Base-by-base conservation (phyloP, 2,329 filamentous ascomycete genomes). In the Hirsutella thompsonii region DNA sequence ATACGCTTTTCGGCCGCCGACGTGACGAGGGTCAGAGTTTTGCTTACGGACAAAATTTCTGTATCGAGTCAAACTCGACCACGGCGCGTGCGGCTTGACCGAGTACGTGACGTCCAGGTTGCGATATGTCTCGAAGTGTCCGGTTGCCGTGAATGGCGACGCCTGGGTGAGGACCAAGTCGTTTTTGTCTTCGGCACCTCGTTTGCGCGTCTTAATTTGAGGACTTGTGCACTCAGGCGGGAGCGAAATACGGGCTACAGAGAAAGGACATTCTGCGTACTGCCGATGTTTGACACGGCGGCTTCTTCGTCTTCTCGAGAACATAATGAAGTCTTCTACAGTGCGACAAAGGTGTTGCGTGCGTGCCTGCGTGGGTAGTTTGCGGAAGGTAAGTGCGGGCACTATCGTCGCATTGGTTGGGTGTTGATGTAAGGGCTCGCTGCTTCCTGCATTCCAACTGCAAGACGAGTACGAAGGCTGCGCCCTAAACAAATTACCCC, bases 41-140 rank as follows among this genome's bases (percentile, higher is more conserved):
- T 16, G 73, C 72, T 60, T 64, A 76, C 72, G 59, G 44, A 76
- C 71, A 46, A 77, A 77, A 55, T 73, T 76, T 45, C 76, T 77
- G 52, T 77, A 77, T 39, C 70, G 61, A 43, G 72, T 76, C 72
- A 76, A 76, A 38, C 72, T 69, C 21, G 64, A 60, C 73, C 73
- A 77, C 49, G 63, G 62, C 54, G 69, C 66, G 20, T 63, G 59
- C 4, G 72, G 72, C 40, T 69, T 64, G 28, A 77, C 67, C 20
- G 64, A 61, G 47, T 75, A 77, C 50, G 71, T 63, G 9, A 74
- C 57, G 45, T 75, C 70, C 68, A 77, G 66, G 21, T 63, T 70
- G 45, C 70, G 67, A 50, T 68, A 59, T 0, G 64, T 66, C 50
- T 68, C 73, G 58, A 77, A 76, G 48, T 64, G 68, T 52, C 73